Evolutionary conservation across 192 early-diverging fungal genomes (phyloP).

Genomic region (Podila clonocystis): DNA sequence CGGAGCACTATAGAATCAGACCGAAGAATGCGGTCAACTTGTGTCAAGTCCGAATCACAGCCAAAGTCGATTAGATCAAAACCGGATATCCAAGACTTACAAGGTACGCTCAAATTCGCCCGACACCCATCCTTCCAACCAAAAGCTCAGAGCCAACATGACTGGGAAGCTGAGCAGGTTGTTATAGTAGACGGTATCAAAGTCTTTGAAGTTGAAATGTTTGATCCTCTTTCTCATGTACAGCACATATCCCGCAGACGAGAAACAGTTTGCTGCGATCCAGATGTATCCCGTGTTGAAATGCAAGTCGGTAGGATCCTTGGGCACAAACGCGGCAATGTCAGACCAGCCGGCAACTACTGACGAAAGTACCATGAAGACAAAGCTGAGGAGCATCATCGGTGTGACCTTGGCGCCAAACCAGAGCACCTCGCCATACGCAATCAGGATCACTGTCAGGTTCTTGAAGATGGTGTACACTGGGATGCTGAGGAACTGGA

Average conservation of each 20-base stretch:
- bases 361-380: slow-evolving; percentile 85
- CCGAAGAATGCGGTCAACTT: neutral
- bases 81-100: slow-evolving; percentile 43
- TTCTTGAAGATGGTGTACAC: slow-evolving; percentile 99
- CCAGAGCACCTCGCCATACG: slow-evolving; percentile 89
- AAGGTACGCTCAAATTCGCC: slow-evolving; percentile 67
- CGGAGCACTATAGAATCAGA: slow-evolving; percentile 26
- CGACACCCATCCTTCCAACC: slow-evolving; percentile 75
- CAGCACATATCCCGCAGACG: slow-evolving; percentile 88
- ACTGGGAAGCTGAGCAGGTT: slow-evolving; percentile 90
- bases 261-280: slow-evolving; percentile 94
- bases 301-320: slow-evolving; percentile 20
- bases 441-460: slow-evolving; percentile 97
- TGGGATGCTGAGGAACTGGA: slow-evolving; percentile 93
- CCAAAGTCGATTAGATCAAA: neutral
- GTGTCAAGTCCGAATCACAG: neutral
- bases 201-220: slow-evolving; percentile 93
- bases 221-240: slow-evolving; percentile 92
- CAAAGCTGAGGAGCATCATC: slow-evolving; percentile 85
- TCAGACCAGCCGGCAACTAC: slow-evolving; percentile 89
- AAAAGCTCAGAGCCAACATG: slow-evolving; percentile 70
- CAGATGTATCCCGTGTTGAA: slow-evolving; percentile 74
- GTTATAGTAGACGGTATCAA: slow-evolving; percentile 99
- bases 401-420: slow-evolving; percentile 82
- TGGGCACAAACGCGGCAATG: slow-evolving; percentile 50